These are phyloP conservation scores for Zelonia costaricensis DNA, from an alignment of 208 protist genomes.

Conservation along the genomic window DNA sequence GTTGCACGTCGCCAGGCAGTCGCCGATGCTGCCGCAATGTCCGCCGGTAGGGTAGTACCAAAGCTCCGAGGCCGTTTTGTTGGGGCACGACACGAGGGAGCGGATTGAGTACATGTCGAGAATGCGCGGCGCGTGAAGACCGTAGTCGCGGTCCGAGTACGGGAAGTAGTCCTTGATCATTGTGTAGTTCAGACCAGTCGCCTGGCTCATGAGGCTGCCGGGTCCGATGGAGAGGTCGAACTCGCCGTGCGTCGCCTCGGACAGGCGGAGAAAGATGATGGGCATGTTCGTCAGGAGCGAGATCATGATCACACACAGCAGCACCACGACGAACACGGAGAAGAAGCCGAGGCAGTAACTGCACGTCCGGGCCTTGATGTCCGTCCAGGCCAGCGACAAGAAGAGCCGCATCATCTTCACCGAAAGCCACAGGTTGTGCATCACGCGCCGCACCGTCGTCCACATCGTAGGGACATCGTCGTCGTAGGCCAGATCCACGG, in stretches of 20 bases:
- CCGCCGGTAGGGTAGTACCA: constrained; percentile 11
- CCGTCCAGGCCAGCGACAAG: constrained; percentile 34
- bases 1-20: constrained; percentile 20
- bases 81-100: constrained; percentile 3
- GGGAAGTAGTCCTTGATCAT: constrained; percentile 24
- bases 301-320: constrained; percentile 61
- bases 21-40: not conserved
- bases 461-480: constrained; percentile 15
- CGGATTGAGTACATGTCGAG: constrained; percentile 8
- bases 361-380: constrained; percentile 46
- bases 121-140: constrained; percentile 35
- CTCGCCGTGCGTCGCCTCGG: constrained; percentile 40
- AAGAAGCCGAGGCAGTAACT: constrained; percentile 69
- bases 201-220: constrained; percentile 29
- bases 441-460: constrained; percentile 3
- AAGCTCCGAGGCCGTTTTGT: constrained; percentile 8
- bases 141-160: constrained; percentile 14
- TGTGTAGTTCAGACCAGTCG: constrained; percentile 57
- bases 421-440: constrained; percentile 26
- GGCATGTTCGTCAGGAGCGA: constrained; percentile 65
- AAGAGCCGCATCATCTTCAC: constrained; percentile 40
- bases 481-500: constrained; percentile 28
- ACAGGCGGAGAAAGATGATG: constrained; percentile 67
- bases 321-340: constrained; percentile 68
- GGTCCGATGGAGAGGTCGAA: constrained; percentile 50